These are phyloP conservation scores for Euptelea pleiosperma DNA, from an alignment of 164 flowering plant genomes.

Conservation along the genomic window DNA sequence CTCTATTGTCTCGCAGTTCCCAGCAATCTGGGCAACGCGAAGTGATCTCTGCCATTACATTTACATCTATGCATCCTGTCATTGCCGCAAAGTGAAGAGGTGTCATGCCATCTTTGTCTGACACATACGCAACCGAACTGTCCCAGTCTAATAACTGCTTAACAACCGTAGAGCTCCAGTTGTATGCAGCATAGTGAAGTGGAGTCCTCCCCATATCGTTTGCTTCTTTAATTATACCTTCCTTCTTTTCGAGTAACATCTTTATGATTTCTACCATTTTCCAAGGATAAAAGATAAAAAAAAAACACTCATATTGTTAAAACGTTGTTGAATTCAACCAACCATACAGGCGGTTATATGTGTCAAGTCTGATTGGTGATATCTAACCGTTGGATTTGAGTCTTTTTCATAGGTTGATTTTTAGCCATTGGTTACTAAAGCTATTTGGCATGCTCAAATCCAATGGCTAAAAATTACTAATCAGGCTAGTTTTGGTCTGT, in stretches of 20 bases:
- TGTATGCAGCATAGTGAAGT: conserved; percentile 9
- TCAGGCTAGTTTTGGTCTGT: too few relatives aligned
- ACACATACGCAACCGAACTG: neutral
- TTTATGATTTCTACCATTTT: neutral
- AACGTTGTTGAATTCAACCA: too few relatives aligned
- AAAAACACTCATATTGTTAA: too few relatives aligned
- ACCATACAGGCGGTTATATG: too few relatives aligned
- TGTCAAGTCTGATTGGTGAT: too few relatives aligned
- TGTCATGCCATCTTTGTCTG: neutral
- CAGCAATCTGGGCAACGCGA: neutral
- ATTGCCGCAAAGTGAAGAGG: too few relatives aligned
- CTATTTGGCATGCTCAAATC: too few relatives aligned
- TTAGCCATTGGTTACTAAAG: too few relatives aligned
- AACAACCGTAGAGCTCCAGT: neutral
- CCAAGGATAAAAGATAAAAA: too few relatives aligned
- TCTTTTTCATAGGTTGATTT: too few relatives aligned
- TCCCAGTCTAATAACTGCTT: neutral
- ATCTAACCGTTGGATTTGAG: too few relatives aligned
- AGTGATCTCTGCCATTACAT: neutral
- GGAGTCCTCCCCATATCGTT: neutral
- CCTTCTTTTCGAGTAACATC: neutral
- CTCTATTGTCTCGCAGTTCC: conserved; percentile 1
- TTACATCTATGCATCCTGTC: neutral
- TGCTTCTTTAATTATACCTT: neutral
- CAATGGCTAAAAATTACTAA: too few relatives aligned